Conservation (phyloP, 345 rosid genomes). For the Eucalyptus virginea region DNA sequence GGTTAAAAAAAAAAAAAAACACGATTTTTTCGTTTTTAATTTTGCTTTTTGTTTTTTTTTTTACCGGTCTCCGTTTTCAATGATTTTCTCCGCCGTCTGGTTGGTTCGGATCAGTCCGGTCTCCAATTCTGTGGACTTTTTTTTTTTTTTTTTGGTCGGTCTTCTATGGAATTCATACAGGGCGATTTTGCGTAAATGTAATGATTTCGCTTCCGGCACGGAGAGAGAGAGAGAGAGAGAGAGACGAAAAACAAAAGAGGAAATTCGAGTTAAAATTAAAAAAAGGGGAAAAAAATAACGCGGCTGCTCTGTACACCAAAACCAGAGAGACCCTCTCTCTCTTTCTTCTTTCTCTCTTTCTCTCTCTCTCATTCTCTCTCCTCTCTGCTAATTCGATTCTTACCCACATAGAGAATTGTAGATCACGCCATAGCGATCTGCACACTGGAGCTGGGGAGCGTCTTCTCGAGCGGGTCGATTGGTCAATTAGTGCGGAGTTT, state of each 20-base stretch:
- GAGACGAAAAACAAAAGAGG: neutral
- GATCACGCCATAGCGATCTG: neutral
- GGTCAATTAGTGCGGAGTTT: neutral
- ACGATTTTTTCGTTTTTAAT: neutral
- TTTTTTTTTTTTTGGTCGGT: too few species aligned
- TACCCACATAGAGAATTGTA: slow-evolving; percentile 2
- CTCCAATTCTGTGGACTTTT: neutral
- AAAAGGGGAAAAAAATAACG: neutral
- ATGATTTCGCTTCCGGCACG: neutral
- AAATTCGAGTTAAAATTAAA: neutral
- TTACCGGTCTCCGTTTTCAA: neutral
- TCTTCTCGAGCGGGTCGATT: neutral
- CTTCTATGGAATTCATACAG: neutral
- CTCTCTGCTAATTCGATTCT: neutral
- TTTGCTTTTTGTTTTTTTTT: neutral
- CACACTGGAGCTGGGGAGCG: neutral
- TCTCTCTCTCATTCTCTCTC: neutral
- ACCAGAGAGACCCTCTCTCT: neutral
- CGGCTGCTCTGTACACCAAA: neutral
- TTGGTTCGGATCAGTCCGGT: neutral
- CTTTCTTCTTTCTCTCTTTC: neutral
- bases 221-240: neutral
- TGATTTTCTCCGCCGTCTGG: neutral
- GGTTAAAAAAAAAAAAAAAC: neutral
- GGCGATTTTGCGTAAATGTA: neutral